Evolutionary conservation across 1,284 basidiomycete genomes (phyloP).

Genomic region (Sphagnurus paluster): DNA sequence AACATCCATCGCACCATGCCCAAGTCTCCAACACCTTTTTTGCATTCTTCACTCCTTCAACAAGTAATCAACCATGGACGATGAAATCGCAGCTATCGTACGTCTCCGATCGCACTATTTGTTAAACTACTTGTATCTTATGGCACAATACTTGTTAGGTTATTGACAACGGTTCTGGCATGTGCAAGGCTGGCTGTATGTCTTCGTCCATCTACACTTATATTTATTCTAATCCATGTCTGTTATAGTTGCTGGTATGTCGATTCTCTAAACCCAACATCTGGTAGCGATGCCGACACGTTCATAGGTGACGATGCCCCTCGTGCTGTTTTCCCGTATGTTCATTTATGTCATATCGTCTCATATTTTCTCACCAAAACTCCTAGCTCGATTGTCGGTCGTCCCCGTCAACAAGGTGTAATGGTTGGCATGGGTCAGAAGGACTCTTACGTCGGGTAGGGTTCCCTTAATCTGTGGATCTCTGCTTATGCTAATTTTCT

Average conservation of each 20-base stretch:
- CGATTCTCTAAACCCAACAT: background rate
- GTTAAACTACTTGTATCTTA: constrained; percentile 4
- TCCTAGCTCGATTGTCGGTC: constrained; percentile 83
- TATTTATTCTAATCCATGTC: constrained; percentile 15
- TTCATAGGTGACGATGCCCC: constrained; percentile 65
- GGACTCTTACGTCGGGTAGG: constrained; percentile 85
- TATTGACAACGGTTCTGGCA: constrained; percentile 87
- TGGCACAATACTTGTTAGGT: constrained; percentile 42
- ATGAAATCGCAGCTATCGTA: constrained; percentile 50
- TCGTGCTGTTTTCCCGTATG: constrained; percentile 71
- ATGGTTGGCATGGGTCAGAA: constrained; percentile 91
- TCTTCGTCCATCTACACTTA: constrained; percentile 24
- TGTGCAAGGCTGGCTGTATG: constrained; percentile 91
- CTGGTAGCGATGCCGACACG: constrained; percentile 16
- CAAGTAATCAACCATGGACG: constrained; percentile 41
- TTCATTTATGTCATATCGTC: background rate
- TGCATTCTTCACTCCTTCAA: constrained; percentile 22
- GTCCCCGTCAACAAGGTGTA: constrained; percentile 90
- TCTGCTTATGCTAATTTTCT: constrained; percentile 4
- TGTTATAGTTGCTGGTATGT: constrained; percentile 50
- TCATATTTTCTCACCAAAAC: constrained; percentile 5
- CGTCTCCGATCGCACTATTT: constrained; percentile 18
- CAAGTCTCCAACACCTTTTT: constrained; percentile 19
- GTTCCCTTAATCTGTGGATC: constrained; percentile 9
- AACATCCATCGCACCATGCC: constrained; percentile 10